These are phyloP conservation scores for Drosera capensis DNA, from an alignment of 148 eudicot genomes.

Conservation along the genomic window DNA sequence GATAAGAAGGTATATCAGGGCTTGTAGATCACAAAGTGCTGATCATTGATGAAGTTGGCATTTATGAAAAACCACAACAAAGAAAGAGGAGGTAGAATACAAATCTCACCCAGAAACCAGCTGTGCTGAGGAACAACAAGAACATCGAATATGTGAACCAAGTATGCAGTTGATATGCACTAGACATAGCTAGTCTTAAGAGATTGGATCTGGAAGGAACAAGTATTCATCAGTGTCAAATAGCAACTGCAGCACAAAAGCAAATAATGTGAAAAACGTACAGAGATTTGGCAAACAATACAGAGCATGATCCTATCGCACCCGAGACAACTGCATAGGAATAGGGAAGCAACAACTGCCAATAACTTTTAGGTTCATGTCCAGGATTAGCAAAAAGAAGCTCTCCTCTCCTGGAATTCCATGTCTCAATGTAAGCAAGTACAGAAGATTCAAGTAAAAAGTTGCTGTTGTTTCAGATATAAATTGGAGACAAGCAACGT, in stretches of 20 bases:
- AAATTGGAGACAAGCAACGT: too few relatives aligned
- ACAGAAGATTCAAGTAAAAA: too few relatives aligned
- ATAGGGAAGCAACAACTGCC: constrained; percentile 82
- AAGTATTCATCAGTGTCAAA: too few relatives aligned
- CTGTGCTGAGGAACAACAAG: constrained; percentile 75
- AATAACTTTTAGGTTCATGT: constrained; percentile 44
- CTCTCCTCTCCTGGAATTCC: constrained; percentile 75
- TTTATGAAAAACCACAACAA: not conserved
- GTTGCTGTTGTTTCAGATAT: too few relatives aligned
- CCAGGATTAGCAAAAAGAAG: constrained; percentile 35
- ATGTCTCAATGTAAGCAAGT: not conserved
- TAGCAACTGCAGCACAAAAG: too few relatives aligned
- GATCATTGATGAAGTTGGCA: not conserved
- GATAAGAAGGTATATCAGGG: not conserved
- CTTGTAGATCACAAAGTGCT: not conserved
- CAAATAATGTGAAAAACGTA: too few relatives aligned
- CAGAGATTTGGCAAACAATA: constrained; percentile 92
- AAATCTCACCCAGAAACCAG: constrained; percentile 85
- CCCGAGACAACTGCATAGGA: constrained; percentile 95
- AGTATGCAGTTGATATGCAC: constrained; percentile 61
- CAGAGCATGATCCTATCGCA: constrained; percentile 94
- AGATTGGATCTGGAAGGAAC: constrained; percentile 66
- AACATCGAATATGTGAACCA: constrained; percentile 95
- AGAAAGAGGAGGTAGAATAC: not conserved
- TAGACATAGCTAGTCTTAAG: constrained; percentile 78